Base-by-base conservation (phyloP, 306 rosid species). In the Trichosanthes truncata region DNA sequence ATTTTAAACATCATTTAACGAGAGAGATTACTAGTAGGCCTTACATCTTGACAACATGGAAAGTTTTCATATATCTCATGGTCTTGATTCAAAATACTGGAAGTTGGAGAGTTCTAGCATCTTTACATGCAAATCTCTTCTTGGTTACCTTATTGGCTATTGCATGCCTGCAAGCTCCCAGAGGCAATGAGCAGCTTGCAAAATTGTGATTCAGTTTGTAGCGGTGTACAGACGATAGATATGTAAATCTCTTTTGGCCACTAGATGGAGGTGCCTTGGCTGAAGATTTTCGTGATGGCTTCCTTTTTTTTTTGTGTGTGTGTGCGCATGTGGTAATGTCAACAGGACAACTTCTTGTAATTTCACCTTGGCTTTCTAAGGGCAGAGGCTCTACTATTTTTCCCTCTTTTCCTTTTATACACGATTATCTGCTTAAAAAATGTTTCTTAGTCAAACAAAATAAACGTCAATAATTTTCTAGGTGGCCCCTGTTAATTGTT, bases 401-500 rank as follows among this genome's bases (percentile, higher is more conserved):
- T 3, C 20, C 36, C 0, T 60, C 36, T 25, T 60, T 11, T 60
- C 1, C 66, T 25, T 57, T 26, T 26, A 60, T 12, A 4, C 36
- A 11, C 18, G 1, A 11, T 60, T 26, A 26, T 25, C 5, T 12
- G 36, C 11, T 60, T 60, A 4, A 31, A 6, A 15, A 65, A 31
- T 6, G n/a, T n/a, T n/a, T 17, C 3, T 65, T 33, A 61, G 38
- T 29, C 17, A 26, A 60, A 60, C 11, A 60, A 31, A 61, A 61
- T n/a, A 9, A 20, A 49, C 48, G 38, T 25, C 8, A 13, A 52
- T 65, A 41, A 81, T 41, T 68, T 68, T 38, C 33, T 68, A 3
- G 10, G 52, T 35, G 29, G 20, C 78, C 31, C 35, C 71, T 80
- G 82, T 80, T 63, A 83, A 84, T 62, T 36, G 8, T 61, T 84